These are phyloP conservation scores for Hylodesmum podocarpum DNA, from an alignment of 306 rosid genomes.

Conservation along the genomic window DNA sequence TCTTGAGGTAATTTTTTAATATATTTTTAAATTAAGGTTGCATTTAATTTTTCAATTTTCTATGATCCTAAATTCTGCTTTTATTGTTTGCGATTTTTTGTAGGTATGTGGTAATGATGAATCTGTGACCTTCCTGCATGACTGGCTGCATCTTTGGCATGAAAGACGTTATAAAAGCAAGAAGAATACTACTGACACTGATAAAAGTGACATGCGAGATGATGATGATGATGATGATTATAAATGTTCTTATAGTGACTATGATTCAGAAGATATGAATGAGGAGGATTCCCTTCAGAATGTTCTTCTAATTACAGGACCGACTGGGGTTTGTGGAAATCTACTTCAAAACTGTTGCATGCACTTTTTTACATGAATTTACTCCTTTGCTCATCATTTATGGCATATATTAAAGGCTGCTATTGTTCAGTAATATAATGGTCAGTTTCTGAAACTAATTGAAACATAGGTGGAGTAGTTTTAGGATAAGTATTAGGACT, in stretches of 20 bases:
- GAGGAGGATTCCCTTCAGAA: slow-evolving; percentile 62
- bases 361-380: slow-evolving; percentile 24
- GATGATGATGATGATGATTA: slow-evolving; percentile 36
- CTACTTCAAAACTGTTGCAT: slow-evolving; percentile 15
- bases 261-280: slow-evolving; percentile 55
- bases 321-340: slow-evolving; percentile 68
- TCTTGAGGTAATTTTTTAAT: slow-evolving; percentile 55
- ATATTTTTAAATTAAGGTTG: slow-evolving; percentile 11
- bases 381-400: background rate
- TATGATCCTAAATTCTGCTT: background rate
- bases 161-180: slow-evolving; percentile 50
- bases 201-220: slow-evolving; percentile 37
- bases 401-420: slow-evolving; percentile 16
- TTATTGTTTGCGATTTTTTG: slow-evolving; percentile 32
- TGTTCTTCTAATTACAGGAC: slow-evolving; percentile 89
- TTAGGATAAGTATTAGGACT: background rate
- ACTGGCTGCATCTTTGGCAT: slow-evolving; percentile 79
- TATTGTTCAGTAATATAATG: background rate
- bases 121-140: slow-evolving; percentile 68
- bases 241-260: slow-evolving; percentile 54
- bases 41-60: background rate
- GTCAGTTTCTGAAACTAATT: slow-evolving; percentile 10
- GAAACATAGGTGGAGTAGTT: background rate
- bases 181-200: slow-evolving; percentile 38
- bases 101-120: slow-evolving; percentile 91